Conservation (phyloP, 768 basidiomycete genomes). For the Auriscalpium microsporum region DNA sequence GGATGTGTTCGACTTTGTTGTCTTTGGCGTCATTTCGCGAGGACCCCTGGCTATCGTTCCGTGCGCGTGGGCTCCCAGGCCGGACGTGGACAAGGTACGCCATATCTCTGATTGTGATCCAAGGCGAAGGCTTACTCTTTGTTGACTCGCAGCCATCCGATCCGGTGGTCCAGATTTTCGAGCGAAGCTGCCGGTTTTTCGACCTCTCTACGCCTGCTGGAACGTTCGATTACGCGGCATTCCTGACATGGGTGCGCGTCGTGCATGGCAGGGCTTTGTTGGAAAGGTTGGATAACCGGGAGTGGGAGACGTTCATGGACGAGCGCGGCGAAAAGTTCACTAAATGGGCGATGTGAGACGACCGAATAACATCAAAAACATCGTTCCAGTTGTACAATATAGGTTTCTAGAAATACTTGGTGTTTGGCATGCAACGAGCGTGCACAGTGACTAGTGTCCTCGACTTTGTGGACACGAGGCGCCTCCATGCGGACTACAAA, state of each 20-base stretch:
- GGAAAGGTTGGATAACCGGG: not conserved
- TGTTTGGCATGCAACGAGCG: no score
- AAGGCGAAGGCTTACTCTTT: no score
- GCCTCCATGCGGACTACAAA: no score
- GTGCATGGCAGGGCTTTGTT: not conserved
- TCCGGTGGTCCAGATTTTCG: not conserved
- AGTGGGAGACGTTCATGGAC: not conserved
- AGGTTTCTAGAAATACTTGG: no score
- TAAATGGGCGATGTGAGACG: not conserved
- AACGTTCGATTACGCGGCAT: not conserved
- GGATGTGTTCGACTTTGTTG: not conserved
- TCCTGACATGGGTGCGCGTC: not conserved
- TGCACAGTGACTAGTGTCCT: no score
- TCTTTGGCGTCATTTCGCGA: slow-evolving; percentile 4
- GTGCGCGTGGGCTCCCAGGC: not conserved
- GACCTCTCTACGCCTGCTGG: not conserved
- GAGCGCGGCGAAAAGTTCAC: not conserved
- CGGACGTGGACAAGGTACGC: not conserved
- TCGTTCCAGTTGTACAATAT: no score
- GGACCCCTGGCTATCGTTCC: not conserved
- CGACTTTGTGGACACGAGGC: no score
- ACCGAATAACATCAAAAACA: no score
- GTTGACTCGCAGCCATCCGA: no score
- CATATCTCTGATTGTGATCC: no score
- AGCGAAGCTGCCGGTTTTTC: not conserved